Base-by-base conservation (phyloP, 1,139 yeast species). In the Protomyces macrosporus region DNA sequence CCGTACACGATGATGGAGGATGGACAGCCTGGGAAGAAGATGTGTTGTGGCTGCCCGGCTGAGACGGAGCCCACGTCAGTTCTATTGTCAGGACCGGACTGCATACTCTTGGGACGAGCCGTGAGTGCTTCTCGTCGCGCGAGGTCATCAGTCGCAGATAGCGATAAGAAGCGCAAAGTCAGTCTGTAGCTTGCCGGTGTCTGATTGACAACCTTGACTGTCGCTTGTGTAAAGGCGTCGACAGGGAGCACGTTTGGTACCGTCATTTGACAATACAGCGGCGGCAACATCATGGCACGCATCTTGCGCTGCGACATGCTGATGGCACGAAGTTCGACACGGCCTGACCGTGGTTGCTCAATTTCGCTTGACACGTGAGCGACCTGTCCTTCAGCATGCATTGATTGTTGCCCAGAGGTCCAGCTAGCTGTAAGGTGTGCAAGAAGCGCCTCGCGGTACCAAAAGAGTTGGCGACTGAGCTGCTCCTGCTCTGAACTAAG, bases 381-480 rank as follows among this genome's bases (percentile, higher is more conserved):
- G 5, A 42, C 6, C 7, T 62, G 54, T 7, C 14, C 23, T 7
- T 50, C 52, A n/a, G 30, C 37, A 14, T 35, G 23, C 33, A 14
- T 14, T 7, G 42, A 39, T 9, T 5, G 42, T 39, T 14, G 42
- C 12, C 14, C 42, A 16, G 48, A 42, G 48, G 69, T 72, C 98
- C 98, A 91, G 1, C 74, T 69, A 1, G 96, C 97, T 3, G 75
- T 73, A 12, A 93, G 70, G 36, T 78, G 77, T 53, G 80, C 79
- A 63, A 93, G 75, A 1, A 93, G 73, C 64, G 80, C 79, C 65
- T 87, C 84, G 64, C 96, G 77, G 65, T 87, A 81, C 98, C 98
- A 93, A 73, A 90, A 93, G 5, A 82, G 76, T 68, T 84, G 85
- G 66, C 84, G 79, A 75, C 84, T 53, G 68, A 72, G 68, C 75